phyloP scores from a whole-genome alignment of 192 early-diverging fungal genomes.

The Coemansia sp. region DNA sequence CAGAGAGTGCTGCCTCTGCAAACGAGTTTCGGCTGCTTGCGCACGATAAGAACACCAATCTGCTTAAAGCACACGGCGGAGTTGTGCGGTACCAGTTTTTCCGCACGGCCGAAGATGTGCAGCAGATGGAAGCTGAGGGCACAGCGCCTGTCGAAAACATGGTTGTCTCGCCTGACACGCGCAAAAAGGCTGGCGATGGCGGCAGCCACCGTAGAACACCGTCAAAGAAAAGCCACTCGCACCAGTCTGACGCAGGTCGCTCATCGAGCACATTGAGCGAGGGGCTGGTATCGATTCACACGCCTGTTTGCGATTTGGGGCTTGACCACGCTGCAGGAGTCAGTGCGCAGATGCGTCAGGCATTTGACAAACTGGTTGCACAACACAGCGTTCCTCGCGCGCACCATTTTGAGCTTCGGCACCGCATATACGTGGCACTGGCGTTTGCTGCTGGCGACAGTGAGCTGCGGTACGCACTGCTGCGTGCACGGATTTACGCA shows the following conservation, averaged over 20 bases:
- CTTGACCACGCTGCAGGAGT: conserved; percentile 10
- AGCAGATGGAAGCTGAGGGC: conserved; percentile 26
- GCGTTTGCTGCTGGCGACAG: conserved; percentile 50
- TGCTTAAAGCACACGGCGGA: conserved; percentile 25
- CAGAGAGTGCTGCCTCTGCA: conserved; percentile 17
- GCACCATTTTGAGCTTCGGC: conserved; percentile 76
- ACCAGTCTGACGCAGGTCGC: conserved; percentile 6
- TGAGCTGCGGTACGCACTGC: conserved; percentile 57
- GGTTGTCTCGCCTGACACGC: conserved; percentile 1
- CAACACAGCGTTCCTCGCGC: conserved; percentile 69
- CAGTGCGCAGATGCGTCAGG: conserved; percentile 55
- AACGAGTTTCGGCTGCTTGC: conserved; percentile 49
- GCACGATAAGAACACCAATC: conserved; percentile 12
- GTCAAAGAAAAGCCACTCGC: conserved; percentile 20
- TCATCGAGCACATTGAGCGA: conserved; percentile 13
- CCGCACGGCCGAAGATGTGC: conserved; percentile 48
- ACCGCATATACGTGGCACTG: conserved; percentile 76
- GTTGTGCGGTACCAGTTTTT: conserved; percentile 48
- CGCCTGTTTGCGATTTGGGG: conserved; percentile 50
- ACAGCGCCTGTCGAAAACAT: neutral
- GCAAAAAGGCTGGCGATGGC: neutral
- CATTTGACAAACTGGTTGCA: conserved; percentile 61
- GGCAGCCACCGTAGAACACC: conserved; percentile 11
- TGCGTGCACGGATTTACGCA: conserved; percentile 75
- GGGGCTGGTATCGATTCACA: conserved; percentile 54